A percentile compares a stretch with the other conserved stretches of the same genome.
These are phyloP conservation scores for Filobasidium wieringae DNA, from an alignment of 768 basidiomycete genomes.

Conservation along the genomic window DNA sequence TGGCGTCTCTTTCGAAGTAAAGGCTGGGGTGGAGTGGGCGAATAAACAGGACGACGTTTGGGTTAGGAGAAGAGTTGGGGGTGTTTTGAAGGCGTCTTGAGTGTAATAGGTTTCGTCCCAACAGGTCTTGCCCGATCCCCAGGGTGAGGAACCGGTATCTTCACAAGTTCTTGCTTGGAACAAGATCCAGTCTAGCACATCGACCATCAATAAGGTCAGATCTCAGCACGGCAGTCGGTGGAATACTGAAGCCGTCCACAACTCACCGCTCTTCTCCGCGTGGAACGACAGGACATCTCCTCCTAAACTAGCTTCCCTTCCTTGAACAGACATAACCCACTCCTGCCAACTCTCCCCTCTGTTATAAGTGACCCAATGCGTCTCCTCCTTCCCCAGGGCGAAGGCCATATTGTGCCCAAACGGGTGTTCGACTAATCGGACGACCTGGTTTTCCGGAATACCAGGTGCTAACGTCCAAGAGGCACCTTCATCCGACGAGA, in stretches of 20 bases:
- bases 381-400: conserved; percentile 59
- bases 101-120: conserved; percentile 75
- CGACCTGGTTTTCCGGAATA: conserved; percentile 50
- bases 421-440: conserved; percentile 75
- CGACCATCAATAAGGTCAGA: not conserved
- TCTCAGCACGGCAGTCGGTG: not conserved
- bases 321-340: conserved; percentile 44
- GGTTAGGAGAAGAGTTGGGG: conserved; percentile 50
- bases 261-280: conserved; percentile 48
- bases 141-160: conserved; percentile 28
- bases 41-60: conserved; percentile 75
- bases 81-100: conserved; percentile 61
- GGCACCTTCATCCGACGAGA: conserved; percentile 82
- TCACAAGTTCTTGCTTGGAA: conserved; percentile 36
- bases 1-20: conserved; percentile 51
- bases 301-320: conserved; percentile 22
- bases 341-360: conserved; percentile 72
- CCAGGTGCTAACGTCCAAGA: conserved; percentile 48
- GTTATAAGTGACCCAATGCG: conserved; percentile 78
- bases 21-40: conserved; percentile 72
- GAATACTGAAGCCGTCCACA: not conserved
- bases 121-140: conserved; percentile 34
- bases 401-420: conserved; percentile 73
- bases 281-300: conserved; percentile 75
- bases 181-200: conserved; percentile 29